Evolutionary conservation across 805 yeast species (phyloP).

Genomic region (Ogataea paraovalis): DNA sequence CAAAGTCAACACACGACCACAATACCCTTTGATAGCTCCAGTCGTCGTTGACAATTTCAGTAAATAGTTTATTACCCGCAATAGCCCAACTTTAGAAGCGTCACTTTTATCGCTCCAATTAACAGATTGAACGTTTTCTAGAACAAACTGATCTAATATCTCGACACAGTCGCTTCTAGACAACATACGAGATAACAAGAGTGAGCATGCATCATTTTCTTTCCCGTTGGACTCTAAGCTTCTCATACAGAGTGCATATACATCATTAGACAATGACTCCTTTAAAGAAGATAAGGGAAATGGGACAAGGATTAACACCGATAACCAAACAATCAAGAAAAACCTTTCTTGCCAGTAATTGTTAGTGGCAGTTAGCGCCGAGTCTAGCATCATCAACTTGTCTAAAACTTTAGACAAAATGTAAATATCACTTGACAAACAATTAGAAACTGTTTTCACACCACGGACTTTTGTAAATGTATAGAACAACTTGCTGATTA

Average conservation of each 20-base stretch:
- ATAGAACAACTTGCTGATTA: slow-evolving; percentile 43
- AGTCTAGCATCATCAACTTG: slow-evolving; percentile 12
- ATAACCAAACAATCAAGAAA: slow-evolving; percentile 65
- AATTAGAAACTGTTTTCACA: slow-evolving; percentile 53
- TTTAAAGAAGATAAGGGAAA: slow-evolving; percentile 49
- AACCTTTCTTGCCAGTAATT: slow-evolving; percentile 45
- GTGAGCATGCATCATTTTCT: slow-evolving; percentile 50
- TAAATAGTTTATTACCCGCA: slow-evolving; percentile 22
- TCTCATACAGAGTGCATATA: slow-evolving; percentile 34
- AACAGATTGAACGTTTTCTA: slow-evolving; percentile 15
- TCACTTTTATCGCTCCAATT: slow-evolving; percentile 14
- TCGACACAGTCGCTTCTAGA: slow-evolving; percentile 41
- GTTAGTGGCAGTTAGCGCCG: slow-evolving; percentile 2
- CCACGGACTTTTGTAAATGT: slow-evolving; percentile 63
- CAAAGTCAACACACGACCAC: slow-evolving; percentile 14
- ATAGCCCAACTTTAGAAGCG: slow-evolving; percentile 16
- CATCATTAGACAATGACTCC: slow-evolving; percentile 27
- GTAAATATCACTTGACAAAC: slow-evolving; percentile 57
- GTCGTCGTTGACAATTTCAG: slow-evolving; percentile 16
- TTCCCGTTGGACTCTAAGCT: slow-evolving; percentile 47
- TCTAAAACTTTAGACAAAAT: slow-evolving; percentile 38
- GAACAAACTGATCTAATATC: slow-evolving; percentile 27
- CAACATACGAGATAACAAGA: slow-evolving; percentile 49
- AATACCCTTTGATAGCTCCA: slow-evolving; percentile 2
- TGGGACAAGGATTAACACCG: slow-evolving; percentile 68